Base-by-base conservation (phyloP, 192 early-diverging fungal species). In the Mortierella alpina region DNA sequence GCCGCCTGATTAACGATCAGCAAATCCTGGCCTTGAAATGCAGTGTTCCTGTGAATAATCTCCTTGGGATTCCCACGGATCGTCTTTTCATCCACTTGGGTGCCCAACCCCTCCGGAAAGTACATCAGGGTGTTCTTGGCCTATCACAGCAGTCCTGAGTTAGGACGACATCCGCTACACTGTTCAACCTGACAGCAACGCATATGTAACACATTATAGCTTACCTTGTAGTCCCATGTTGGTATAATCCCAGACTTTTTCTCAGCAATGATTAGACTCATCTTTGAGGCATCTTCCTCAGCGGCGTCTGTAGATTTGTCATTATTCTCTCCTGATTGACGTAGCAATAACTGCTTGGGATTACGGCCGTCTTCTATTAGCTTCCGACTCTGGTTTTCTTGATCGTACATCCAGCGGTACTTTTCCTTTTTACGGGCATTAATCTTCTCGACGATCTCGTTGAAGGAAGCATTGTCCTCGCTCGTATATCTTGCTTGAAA, bases 391-490 rank as follows among this genome's bases (percentile, higher is more conserved):
- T 86, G 85, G 18, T 73, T 66, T 62, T 95, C 92, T 61, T 86
- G 84, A 12, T 92, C 88, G 60, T 86, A 95, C 49, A 91, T 72
- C 91, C 91, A 93, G 50, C 82, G 81, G 64, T 92, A 91, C 62
- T 90, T 86, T 56, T 87, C 82, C 59, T 78, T 83, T 51, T 85
- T 76, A 22, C 88, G 86, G 22, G 84, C 71, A 57, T 93, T 93
- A 20, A 88, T 71, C 48, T 87, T 89, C 63, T 89, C 83, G 9
- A 95, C 23, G 17, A 95, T 75, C 20, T 84, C 85, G 45, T 75
- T 65, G 78, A 96, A 96, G 11, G 93, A 94, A 17, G 91, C 90
- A 78, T 95, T 94, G 84, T 95, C 94, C 71, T 96, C 94, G 63
- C 86, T 90, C 41, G 93, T 95, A 78, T 95, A 93, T 31, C 78